Percentiles rank a stretch among this genome's conserved stretches.
Conservation (phyloP, 164 flowering plant genomes). For the Sextonia rubra region DNA sequence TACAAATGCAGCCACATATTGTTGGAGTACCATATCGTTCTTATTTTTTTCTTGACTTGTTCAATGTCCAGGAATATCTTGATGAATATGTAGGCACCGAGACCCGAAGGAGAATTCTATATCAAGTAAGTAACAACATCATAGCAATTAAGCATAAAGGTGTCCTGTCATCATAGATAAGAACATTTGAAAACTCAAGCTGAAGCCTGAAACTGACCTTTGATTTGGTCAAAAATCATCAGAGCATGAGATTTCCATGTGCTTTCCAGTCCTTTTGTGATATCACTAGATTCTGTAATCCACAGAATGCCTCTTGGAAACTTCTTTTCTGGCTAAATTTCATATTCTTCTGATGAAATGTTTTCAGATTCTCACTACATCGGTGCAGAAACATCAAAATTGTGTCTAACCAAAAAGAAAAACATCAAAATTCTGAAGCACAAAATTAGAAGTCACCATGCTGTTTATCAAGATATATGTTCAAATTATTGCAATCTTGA, state of each 20-base stretch:
- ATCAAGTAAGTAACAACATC: conserved; percentile 50
- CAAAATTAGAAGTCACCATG: background rate
- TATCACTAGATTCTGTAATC: too few relatives aligned
- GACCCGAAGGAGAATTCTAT: conserved; percentile 64
- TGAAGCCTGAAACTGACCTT: conserved; percentile 1
- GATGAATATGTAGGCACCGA: conserved; percentile 62
- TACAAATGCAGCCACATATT: background rate
- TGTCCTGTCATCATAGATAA: background rate
- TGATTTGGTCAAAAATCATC: background rate
- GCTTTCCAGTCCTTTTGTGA: too few relatives aligned
- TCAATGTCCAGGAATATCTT: conserved; percentile 79
- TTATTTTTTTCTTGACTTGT: background rate
- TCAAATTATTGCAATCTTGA: background rate
- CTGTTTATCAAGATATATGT: background rate
- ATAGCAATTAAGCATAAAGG: background rate
- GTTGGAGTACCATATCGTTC: background rate
- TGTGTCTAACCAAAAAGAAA: background rate
- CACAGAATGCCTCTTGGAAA: too few relatives aligned
- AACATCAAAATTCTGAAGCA: background rate
- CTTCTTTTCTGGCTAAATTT: background rate
- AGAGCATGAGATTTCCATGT: too few relatives aligned
- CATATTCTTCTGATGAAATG: background rate
- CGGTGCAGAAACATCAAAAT: background rate
- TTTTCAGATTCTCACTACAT: background rate
- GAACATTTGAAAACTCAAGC: conserved; percentile 2